These are phyloP conservation scores for Graphilbum fragrans DNA, from an alignment of 2,329 filamentous ascomycete species.

Conservation along the genomic window DNA sequence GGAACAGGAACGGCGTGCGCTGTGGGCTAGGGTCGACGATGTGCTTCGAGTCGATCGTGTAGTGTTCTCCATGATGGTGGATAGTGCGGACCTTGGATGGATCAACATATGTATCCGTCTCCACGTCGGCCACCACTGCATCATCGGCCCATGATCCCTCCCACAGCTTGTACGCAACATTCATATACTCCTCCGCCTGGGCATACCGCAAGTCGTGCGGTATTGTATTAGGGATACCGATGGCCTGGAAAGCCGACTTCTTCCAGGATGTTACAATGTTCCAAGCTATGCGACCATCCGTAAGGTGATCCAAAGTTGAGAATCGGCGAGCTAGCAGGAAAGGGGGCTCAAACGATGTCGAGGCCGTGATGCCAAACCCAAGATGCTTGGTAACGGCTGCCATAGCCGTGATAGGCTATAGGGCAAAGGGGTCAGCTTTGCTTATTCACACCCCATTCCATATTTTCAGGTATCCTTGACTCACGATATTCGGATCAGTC, in stretches of 20 bases:
- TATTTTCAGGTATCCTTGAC: too few species aligned
- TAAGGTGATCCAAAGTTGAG: conserved; percentile 10
- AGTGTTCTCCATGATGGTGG: conserved; percentile 4
- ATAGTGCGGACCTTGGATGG: conserved; percentile 8
- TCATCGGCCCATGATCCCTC: conserved; percentile 10
- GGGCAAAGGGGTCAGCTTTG: too few species aligned
- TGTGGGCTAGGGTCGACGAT: conserved; percentile 8
- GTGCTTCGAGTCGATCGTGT: conserved; percentile 1
- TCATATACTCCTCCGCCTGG: conserved; percentile 13
- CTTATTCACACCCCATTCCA: background rate
- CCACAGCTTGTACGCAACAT: conserved; percentile 9
- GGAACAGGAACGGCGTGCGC: conserved; percentile 13
- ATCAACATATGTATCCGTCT: conserved; percentile 3
- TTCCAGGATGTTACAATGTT: conserved; percentile 14
- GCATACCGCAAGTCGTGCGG: conserved; percentile 12
- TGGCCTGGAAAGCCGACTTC: conserved; percentile 8
- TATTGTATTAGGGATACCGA: conserved; percentile 8
- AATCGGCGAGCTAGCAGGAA: conserved; percentile 9
- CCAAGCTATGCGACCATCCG: conserved; percentile 10
- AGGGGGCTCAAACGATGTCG: conserved; percentile 7
- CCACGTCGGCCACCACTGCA: conserved; percentile 3
- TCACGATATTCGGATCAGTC: conserved; percentile 47
- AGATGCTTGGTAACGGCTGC: conserved; percentile 11
- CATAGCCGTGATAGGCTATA: conserved; percentile 9
- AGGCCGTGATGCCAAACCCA: conserved; percentile 9